Evolutionary conservation across 2,329 filamentous ascomycete species (phyloP).

Genomic region (Graphilbum sp.): DNA sequence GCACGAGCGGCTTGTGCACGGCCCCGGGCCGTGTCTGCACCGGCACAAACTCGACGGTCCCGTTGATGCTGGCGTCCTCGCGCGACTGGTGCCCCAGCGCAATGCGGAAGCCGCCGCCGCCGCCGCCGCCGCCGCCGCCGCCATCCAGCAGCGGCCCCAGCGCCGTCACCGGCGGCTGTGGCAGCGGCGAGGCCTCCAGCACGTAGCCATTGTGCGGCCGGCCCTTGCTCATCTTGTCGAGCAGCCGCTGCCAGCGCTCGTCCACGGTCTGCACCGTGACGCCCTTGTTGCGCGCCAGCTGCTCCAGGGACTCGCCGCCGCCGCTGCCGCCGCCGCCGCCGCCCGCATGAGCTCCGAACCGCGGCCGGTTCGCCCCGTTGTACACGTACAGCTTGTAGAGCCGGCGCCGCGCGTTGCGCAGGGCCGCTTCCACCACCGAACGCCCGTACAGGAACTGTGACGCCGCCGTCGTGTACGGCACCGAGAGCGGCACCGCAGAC

Average conservation of each 20-base stretch:
- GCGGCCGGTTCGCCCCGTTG: constrained; percentile 1
- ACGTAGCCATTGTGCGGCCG: constrained; percentile 84
- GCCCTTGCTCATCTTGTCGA: constrained; percentile 70
- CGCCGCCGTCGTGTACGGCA: constrained; percentile 59
- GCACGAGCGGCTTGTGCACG: constrained; percentile 47
- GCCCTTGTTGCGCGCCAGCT: constrained; percentile 28
- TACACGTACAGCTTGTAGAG: constrained; percentile 77
- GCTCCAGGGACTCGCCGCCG: constrained; percentile 26
- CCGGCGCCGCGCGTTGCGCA: constrained; percentile 49
- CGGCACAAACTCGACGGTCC: constrained; percentile 35
- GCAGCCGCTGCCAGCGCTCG: constrained; percentile 44
- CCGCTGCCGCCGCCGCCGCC: constrained; percentile 25
- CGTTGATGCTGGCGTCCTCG: constrained; percentile 64
- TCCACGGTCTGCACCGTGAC: constrained; percentile 42
- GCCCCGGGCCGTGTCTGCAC: neutral
- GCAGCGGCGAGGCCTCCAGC: constrained; percentile 72
- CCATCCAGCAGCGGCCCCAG: constrained; percentile 27
- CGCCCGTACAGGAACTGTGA: constrained; percentile 86
- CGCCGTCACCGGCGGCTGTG: constrained; percentile 47
- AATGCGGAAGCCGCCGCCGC: constrained; percentile 35
- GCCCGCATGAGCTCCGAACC: neutral
- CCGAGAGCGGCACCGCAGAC: no score
- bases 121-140: constrained; percentile 16
- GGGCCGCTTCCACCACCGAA: constrained; percentile 63
- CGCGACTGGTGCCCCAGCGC: constrained; percentile 48